Evolutionary conservation across 2,329 filamentous ascomycete species (phyloP).

Genomic region (Plectosphaerella cucumerina): DNA sequence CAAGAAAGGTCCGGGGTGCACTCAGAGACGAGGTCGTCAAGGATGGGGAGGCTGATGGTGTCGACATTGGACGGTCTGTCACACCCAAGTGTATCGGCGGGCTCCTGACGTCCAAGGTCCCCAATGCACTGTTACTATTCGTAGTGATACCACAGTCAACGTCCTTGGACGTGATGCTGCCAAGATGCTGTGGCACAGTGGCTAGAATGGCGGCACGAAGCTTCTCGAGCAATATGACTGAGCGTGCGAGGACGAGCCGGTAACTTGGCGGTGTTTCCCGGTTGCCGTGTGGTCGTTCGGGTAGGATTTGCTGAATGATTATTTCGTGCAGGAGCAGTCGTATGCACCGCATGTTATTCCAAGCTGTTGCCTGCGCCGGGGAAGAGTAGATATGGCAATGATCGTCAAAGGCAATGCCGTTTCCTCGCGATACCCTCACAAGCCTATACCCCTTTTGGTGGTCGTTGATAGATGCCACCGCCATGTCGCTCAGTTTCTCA

Average conservation of each 20-base stretch:
- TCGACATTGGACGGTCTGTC: slow-evolving; percentile 21
- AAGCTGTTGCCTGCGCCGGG: slow-evolving; percentile 39
- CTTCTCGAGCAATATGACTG: slow-evolving; percentile 26
- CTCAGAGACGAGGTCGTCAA: slow-evolving; percentile 13
- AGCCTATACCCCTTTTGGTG: not conserved
- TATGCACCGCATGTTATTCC: slow-evolving; percentile 43
- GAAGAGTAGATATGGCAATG: slow-evolving; percentile 41
- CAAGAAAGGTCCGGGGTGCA: too few relatives aligned
- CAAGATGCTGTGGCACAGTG: slow-evolving; percentile 46
- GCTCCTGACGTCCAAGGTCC: not conserved
- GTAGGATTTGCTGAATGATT: slow-evolving; percentile 21
- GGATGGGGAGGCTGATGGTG: slow-evolving; percentile 23
- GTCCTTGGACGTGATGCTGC: slow-evolving; percentile 37
- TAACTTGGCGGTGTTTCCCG: not conserved
- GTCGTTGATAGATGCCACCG: slow-evolving; percentile 23
- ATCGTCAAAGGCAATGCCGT: slow-evolving; percentile 21
- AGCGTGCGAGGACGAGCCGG: slow-evolving; percentile 2
- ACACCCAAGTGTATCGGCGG: slow-evolving; percentile 15
- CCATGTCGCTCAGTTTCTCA: slow-evolving; percentile 34
- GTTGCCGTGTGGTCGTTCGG: not conserved
- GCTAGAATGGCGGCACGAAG: slow-evolving; percentile 10
- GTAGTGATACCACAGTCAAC: slow-evolving; percentile 17
- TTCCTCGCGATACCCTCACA: not conserved
- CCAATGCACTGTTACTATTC: slow-evolving; percentile 7
- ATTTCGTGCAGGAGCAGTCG: slow-evolving; percentile 45